Evolutionary conservation across 2,329 filamentous ascomycete genomes (phyloP).

Genomic region (Meredithiella fracta): DNA sequence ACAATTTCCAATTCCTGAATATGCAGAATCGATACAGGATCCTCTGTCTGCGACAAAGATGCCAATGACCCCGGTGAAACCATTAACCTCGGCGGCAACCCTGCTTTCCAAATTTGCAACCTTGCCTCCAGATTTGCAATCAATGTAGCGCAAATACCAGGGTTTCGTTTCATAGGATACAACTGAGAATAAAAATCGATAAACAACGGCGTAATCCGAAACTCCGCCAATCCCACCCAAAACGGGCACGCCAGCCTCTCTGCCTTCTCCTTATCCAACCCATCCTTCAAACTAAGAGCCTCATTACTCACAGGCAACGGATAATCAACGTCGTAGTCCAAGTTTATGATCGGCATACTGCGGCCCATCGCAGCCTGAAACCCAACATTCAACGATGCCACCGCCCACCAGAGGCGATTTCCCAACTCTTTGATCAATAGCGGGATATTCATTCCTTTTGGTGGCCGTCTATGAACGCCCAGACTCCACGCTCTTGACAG

Average conservation of each 20-base stretch:
- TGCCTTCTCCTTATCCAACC: slow-evolving; percentile 19
- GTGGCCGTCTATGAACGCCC: slow-evolving; percentile 50
- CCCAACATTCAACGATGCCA: slow-evolving; percentile 49
- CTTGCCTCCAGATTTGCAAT: slow-evolving; percentile 50
- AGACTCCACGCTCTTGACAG: slow-evolving; percentile 57
- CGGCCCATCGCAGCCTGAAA: slow-evolving; percentile 60
- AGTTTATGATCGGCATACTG: slow-evolving; percentile 56
- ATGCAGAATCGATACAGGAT: slow-evolving; percentile 31
- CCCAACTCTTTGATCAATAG: slow-evolving; percentile 48
- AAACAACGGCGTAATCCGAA: slow-evolving; percentile 48
- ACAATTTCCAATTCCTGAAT: slow-evolving; percentile 38
- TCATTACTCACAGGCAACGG: slow-evolving; percentile 58
- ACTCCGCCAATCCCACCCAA: slow-evolving; percentile 47
- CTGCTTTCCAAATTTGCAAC: slow-evolving; percentile 44
- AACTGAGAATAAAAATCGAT: slow-evolving; percentile 61
- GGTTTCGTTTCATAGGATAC: slow-evolving; percentile 51
- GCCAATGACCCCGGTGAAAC: slow-evolving; percentile 22
- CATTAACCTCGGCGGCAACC: slow-evolving; percentile 42
- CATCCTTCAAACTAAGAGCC: slow-evolving; percentile 26
- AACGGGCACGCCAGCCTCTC: slow-evolving; percentile 43
- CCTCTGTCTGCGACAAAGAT: slow-evolving; percentile 21
- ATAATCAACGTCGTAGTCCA: slow-evolving; percentile 66
- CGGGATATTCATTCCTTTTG: slow-evolving; percentile 31
- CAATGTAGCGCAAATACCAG: slow-evolving; percentile 44
- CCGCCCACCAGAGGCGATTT: slow-evolving; percentile 62